phyloP scores from a whole-genome alignment of 371 early-diverging fungal species.

The Apophysomyces elegans region DNA sequence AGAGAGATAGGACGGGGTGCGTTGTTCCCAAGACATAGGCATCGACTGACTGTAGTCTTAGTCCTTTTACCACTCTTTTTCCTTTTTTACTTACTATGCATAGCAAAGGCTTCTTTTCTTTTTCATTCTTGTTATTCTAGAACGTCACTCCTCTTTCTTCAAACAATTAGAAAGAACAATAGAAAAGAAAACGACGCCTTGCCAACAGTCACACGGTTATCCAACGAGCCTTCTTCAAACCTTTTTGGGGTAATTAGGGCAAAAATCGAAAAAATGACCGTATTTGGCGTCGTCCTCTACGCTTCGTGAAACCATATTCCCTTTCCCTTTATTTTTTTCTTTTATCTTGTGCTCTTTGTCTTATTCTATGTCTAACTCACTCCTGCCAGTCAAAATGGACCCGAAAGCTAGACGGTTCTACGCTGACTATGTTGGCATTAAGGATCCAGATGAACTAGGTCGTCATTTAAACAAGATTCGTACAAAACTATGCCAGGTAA shows the following conservation, averaged over 20 bases:
- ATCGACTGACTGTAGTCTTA: too few species aligned
- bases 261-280: background rate
- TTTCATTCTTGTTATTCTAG: background rate
- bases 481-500: conserved; percentile 27
- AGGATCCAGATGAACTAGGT: conserved; percentile 17
- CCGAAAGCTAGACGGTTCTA: conserved; percentile 20
- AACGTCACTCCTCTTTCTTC: background rate
- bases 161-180: background rate
- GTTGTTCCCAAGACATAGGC: background rate
- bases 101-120: background rate
- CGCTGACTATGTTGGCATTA: conserved; percentile 33
- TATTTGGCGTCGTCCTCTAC: too few species aligned
- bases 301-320: too few species aligned
- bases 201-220: background rate
- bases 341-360: background rate
- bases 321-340: too few species aligned
- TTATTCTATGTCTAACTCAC: background rate
- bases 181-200: background rate
- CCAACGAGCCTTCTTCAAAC: background rate
- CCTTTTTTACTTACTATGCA: background rate
- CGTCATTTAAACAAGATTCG: conserved; percentile 26
- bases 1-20: background rate
- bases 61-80: too few species aligned
- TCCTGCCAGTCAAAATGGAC: background rate
- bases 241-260: background rate